A percentile compares a stretch with the other conserved stretches of the same genome.
Evolutionary conservation across 2,329 filamentous ascomycete genomes (phyloP).

Genomic region (Cladosporium sp.): DNA sequence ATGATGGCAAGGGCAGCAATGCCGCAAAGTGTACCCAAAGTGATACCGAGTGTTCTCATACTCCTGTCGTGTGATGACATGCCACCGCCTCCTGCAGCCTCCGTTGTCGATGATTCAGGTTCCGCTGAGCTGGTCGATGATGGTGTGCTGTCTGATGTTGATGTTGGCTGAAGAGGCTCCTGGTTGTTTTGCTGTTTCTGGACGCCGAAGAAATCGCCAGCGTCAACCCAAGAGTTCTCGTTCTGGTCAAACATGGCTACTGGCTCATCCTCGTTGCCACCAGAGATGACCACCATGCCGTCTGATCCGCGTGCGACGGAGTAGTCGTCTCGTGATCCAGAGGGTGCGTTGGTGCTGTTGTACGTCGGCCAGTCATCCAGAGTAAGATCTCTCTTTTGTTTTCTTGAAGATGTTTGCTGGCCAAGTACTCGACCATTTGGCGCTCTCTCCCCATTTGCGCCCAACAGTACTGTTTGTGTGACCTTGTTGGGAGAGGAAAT

Average conservation of each 20-base stretch:
- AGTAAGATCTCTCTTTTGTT: constrained; percentile 50
- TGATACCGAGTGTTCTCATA: constrained; percentile 68
- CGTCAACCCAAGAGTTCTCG: constrained; percentile 73
- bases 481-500: constrained; percentile 69
- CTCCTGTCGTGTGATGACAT: constrained; percentile 39
- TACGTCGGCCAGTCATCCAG: constrained; percentile 69
- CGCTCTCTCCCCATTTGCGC: constrained; percentile 51
- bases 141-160: constrained; percentile 32
- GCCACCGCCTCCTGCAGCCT: constrained; percentile 31
- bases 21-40: constrained; percentile 75
- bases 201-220: constrained; percentile 57
- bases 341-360: constrained; percentile 68
- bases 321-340: constrained; percentile 59
- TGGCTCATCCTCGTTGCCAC: constrained; percentile 62
- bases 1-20: constrained; percentile 65
- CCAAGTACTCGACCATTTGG: constrained; percentile 46
- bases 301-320: constrained; percentile 63
- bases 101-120: constrained; percentile 32
- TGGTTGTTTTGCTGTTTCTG: constrained; percentile 33
- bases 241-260: constrained; percentile 73
- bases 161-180: constrained; percentile 23
- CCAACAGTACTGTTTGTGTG: constrained; percentile 62
- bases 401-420: constrained; percentile 29
- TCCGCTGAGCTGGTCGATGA: constrained; percentile 32
- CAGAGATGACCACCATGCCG: constrained; percentile 71